Evolutionary conservation across 2,329 filamentous ascomycete genomes (phyloP).

Genomic region (Rutstroemia sp.): DNA sequence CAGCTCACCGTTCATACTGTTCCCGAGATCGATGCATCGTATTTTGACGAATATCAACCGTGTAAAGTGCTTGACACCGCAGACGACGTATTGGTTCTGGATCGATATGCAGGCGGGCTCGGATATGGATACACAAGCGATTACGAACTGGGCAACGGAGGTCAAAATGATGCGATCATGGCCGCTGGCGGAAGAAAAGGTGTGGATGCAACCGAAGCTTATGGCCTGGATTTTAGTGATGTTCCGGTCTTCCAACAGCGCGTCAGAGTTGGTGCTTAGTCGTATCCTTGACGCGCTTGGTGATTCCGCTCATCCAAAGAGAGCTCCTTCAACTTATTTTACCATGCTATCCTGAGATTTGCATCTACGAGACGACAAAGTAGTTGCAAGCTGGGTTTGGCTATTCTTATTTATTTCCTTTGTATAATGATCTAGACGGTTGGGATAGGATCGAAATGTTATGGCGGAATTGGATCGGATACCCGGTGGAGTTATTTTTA

Average conservation of each 20-base stretch:
- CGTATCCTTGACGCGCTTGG: background rate
- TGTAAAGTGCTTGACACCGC: slow-evolving; percentile 7
- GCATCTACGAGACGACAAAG: no score
- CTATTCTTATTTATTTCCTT: background rate
- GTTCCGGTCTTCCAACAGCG: slow-evolving; percentile 20
- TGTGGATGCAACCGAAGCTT: slow-evolving; percentile 8
- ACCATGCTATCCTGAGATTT: no score
- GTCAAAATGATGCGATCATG: slow-evolving; percentile 10
- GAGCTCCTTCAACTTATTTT: no score
- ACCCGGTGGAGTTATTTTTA: background rate
- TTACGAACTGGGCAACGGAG: slow-evolving; percentile 14
- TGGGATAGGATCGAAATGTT: background rate
- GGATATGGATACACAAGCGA: slow-evolving; percentile 19
- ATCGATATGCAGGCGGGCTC: slow-evolving; percentile 20
- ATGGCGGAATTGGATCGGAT: background rate
- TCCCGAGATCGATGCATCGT: slow-evolving; percentile 12
- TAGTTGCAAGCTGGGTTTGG: background rate
- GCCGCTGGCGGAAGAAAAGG: slow-evolving; percentile 11
- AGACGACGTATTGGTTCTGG: slow-evolving; percentile 20
- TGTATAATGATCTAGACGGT: background rate
- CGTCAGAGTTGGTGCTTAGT: slow-evolving; percentile 4
- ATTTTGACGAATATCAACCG: slow-evolving; percentile 10
- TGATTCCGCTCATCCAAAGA: no score
- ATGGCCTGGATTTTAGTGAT: slow-evolving; percentile 21
- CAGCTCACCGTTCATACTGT: background rate